Evolutionary conservation across 2,329 filamentous ascomycete genomes (phyloP).

Genomic region (Diaporthe humulicola): DNA sequence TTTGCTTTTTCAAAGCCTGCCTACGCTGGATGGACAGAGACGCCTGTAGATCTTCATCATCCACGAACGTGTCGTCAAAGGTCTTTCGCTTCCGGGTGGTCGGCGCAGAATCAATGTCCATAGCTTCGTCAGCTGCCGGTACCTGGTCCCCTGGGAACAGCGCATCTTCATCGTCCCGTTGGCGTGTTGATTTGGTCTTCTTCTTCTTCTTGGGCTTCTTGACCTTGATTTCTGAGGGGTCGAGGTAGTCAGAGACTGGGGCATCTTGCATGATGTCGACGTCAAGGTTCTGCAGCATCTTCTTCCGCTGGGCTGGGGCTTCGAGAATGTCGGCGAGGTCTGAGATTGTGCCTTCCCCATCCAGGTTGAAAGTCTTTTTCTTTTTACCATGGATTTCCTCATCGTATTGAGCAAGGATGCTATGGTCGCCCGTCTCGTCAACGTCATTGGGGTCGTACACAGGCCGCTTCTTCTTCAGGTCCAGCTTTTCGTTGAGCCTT

Average conservation of each 20-base stretch:
- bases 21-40: slow-evolving; percentile 86
- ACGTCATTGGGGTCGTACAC: slow-evolving; percentile 88
- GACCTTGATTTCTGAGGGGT: slow-evolving; percentile 88
- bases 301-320: slow-evolving; percentile 64
- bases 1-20: slow-evolving; percentile 90
- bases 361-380: slow-evolving; percentile 86
- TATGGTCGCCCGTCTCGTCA: slow-evolving; percentile 73
- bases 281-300: slow-evolving; percentile 79
- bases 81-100: slow-evolving; percentile 71
- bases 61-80: slow-evolving; percentile 79
- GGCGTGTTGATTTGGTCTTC: slow-evolving; percentile 81
- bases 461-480: slow-evolving; percentile 90
- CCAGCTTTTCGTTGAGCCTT: slow-evolving; percentile 79
- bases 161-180: slow-evolving; percentile 74
- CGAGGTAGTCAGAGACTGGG: slow-evolving; percentile 87
- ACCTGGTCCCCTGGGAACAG: slow-evolving; percentile 61
- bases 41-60: slow-evolving; percentile 93
- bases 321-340: slow-evolving; percentile 71
- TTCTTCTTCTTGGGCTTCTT: slow-evolving; percentile 97
- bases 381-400: slow-evolving; percentile 95
- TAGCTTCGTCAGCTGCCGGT: slow-evolving; percentile 62
- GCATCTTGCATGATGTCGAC: slow-evolving; percentile 77
- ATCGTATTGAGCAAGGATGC: slow-evolving; percentile 91
- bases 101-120: slow-evolving; percentile 78
- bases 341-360: slow-evolving; percentile 78